Percentiles rank a stretch among this genome's conserved stretches.
Conservation (phyloP, 306 rosid genomes). For the Cucumis hystrix region DNA sequence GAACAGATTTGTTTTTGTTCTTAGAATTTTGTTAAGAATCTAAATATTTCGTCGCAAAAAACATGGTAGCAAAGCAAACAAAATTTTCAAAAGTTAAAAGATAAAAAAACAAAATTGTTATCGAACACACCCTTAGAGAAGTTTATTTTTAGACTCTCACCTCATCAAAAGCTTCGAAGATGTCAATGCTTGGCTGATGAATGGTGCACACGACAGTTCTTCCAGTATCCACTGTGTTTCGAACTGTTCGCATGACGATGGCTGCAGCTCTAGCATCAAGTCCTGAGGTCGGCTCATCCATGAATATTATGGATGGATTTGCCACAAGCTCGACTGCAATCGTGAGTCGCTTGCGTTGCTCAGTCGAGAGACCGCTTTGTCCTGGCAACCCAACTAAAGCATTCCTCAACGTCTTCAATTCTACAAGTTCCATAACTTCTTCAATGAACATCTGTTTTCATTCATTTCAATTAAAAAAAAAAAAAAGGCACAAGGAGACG, state of each 20-base stretch:
- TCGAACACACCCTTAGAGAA: too few relatives aligned
- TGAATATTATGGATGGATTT: constrained; percentile 42
- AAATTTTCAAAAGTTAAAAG: too few relatives aligned
- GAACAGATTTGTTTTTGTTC: too few relatives aligned
- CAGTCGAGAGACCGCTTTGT: constrained; percentile 32
- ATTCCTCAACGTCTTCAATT: constrained; percentile 25
- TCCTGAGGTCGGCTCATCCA: constrained; percentile 54
- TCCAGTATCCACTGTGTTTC: constrained; percentile 41
- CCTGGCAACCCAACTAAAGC: constrained; percentile 44
- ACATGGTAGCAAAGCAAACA: too few relatives aligned
- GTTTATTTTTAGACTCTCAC: constrained; percentile 5
- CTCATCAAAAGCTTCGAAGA: constrained; percentile 46
- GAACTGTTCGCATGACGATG: constrained; percentile 44
- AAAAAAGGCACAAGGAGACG: too few relatives aligned
- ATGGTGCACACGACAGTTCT: constrained; percentile 50
- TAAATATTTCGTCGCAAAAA: too few relatives aligned
- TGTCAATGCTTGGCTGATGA: constrained; percentile 54
- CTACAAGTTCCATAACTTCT: constrained; percentile 47
- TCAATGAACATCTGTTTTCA: constrained; percentile 29
- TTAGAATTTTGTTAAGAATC: too few relatives aligned
- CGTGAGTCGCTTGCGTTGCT: constrained; percentile 41
- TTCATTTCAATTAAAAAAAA: not conserved
- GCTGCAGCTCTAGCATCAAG: constrained; percentile 53
- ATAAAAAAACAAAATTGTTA: too few relatives aligned
- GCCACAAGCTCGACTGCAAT: constrained; percentile 51